Conservation (phyloP, 805 yeast species). For the Candida hungchunana region DNA sequence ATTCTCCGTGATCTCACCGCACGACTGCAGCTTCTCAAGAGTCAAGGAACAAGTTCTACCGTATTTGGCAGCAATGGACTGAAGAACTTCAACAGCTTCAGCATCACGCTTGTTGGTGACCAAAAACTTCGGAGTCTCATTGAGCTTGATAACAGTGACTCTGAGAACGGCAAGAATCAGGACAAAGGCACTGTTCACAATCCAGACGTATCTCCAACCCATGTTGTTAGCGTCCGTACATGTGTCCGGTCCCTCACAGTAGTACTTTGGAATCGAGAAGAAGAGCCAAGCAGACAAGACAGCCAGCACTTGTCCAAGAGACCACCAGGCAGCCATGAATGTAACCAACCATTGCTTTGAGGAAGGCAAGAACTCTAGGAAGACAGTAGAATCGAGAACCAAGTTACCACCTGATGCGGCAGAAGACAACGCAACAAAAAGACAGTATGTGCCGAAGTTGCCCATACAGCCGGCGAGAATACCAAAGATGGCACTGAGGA, state of each 20-base stretch:
- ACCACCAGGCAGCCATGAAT: conserved; percentile 52
- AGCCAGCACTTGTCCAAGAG: conserved; percentile 50
- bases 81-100: conserved; percentile 40
- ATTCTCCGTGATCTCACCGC: conserved; percentile 38
- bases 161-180: conserved; percentile 42
- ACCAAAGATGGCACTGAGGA: conserved; percentile 41
- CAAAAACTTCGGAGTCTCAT: conserved; percentile 51
- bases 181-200: conserved; percentile 47
- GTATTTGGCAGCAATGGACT: conserved; percentile 44
- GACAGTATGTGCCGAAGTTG: conserved; percentile 42
- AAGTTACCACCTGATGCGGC: conserved; percentile 51
- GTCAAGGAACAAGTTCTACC: conserved; percentile 37
- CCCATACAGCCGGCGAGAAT: conserved; percentile 46
- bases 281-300: conserved; percentile 47
- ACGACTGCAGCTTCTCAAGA: conserved; percentile 38
- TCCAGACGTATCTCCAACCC: conserved; percentile 58
- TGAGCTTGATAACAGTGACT: conserved; percentile 36
- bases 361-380: conserved; percentile 45
- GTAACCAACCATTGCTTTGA: conserved; percentile 46
- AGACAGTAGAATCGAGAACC: conserved; percentile 46
- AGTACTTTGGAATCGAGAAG: conserved; percentile 36
- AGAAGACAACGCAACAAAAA: conserved; percentile 40
- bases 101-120: conserved; percentile 46
- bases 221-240: conserved; percentile 41
- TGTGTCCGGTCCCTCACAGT: conserved; percentile 39